Conservation (phyloP, 768 basidiomycete species). For the Rhodotorula diobovata region DNA sequence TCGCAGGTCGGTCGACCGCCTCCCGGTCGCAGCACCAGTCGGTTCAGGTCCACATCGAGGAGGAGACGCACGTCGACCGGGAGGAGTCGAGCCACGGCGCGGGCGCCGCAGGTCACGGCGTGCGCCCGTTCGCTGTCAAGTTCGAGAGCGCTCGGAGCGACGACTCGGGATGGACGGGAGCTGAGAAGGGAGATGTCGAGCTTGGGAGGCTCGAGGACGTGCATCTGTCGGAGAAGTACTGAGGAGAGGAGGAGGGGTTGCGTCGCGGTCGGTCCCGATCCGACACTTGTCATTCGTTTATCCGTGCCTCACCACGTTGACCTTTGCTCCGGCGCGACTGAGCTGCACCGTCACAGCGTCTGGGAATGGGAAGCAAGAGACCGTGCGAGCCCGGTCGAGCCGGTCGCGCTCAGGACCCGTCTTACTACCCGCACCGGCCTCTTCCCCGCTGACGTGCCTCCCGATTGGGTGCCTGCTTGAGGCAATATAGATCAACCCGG, state of each 20-base stretch:
- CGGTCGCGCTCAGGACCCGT: no score
- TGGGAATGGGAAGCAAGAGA: no score
- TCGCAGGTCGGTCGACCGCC: not conserved
- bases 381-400: no score
- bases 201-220: not conserved
- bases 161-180: not conserved
- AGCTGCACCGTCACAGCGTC: no score
- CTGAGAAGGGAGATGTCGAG: conserved; percentile 1
- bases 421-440: no score
- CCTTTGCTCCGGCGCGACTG: no score
- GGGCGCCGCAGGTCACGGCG: not conserved
- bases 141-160: not conserved
- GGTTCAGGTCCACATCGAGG: not conserved
- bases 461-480: no score
- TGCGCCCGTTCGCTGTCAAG: not conserved
- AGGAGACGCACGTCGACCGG: not conserved
- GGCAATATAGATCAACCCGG: no score
- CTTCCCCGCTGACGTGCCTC: no score
- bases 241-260: not conserved
- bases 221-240: not conserved
- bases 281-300: no score
- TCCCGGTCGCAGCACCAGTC: not conserved
- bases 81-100: not conserved
- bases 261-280: no score
- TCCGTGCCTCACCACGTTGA: no score